phyloP scores from a whole-genome alignment of 139 green algal genomes.

The Yamagishiella unicocca region DNA sequence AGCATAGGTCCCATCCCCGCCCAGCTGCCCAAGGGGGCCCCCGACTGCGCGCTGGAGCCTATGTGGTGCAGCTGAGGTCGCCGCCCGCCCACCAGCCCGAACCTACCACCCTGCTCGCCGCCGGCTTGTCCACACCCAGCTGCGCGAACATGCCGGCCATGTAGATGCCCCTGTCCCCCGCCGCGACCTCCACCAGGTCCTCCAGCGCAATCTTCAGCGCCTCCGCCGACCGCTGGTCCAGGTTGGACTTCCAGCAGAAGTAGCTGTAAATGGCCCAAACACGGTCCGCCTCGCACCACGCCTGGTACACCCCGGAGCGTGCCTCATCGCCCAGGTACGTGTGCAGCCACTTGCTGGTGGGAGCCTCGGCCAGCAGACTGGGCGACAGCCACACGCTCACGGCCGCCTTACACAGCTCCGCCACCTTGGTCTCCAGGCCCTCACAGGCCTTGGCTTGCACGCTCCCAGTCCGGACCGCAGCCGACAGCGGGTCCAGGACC shows the following conservation, averaged over 20 bases:
- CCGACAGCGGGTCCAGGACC: background rate
- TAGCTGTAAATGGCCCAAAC: slow-evolving; percentile 27
- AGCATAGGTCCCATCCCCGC: no score
- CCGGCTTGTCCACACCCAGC: slow-evolving; percentile 7
- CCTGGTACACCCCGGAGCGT: slow-evolving; percentile 8
- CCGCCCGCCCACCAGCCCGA: no score
- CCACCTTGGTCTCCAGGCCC: slow-evolving; percentile 27
- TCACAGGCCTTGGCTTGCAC: background rate
- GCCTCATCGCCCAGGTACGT: slow-evolving; percentile 10
- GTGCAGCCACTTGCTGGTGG: slow-evolving; percentile 14
- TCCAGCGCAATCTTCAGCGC: slow-evolving; percentile 14
- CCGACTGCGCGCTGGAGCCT: no score
- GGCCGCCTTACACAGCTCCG: background rate
- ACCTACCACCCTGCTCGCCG: no score
- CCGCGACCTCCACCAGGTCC: slow-evolving; percentile 3
- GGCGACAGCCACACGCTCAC: background rate
- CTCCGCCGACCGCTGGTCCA: slow-evolving; percentile 17
- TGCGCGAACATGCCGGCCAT: slow-evolving; percentile 7
- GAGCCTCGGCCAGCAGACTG: slow-evolving; percentile 6
- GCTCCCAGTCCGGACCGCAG: background rate
- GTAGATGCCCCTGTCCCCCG: background rate
- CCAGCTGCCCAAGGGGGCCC: no score
- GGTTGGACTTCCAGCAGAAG: slow-evolving; percentile 35
- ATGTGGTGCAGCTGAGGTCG: no score
- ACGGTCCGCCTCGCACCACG: slow-evolving; percentile 7